A percentile compares a stretch with the other conserved stretches of the same genome.
phyloP scores from a whole-genome alignment of 768 basidiomycete genomes.

The Boletus sp. region DNA sequence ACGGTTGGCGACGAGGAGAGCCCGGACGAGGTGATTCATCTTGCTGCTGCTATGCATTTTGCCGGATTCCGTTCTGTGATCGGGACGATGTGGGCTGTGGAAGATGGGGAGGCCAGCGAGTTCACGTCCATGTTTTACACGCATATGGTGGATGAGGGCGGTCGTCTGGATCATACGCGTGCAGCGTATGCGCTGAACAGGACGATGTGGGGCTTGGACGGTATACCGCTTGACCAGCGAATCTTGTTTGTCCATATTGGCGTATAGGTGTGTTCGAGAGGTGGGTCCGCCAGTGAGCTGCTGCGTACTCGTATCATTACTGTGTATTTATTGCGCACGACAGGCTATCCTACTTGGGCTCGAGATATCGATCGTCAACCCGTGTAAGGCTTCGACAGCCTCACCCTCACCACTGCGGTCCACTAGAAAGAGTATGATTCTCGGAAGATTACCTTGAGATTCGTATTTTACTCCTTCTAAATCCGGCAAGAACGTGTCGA shows the following conservation, averaged over 20 bases:
- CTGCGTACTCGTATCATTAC: no score
- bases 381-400: no score
- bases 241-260: constrained; percentile 13
- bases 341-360: no score
- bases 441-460: no score
- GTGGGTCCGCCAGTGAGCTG: no score
- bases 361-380: no score
- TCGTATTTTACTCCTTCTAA: no score
- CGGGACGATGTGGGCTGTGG: background rate
- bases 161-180: background rate
- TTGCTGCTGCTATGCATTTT: constrained; percentile 24
- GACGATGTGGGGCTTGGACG: background rate
- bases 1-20: constrained; percentile 19
- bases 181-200: constrained; percentile 9
- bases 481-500: no score
- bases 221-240: constrained; percentile 9
- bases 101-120: background rate
- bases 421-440: no score
- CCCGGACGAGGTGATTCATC: constrained; percentile 14
- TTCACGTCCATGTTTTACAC: background rate
- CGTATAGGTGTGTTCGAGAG: background rate
- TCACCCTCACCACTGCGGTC: no score
- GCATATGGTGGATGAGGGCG: constrained; percentile 1
- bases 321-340: no score
- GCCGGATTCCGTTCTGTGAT: constrained; percentile 15